These are phyloP conservation scores for Euphrasia confusa DNA, from an alignment of 257 asterid genomes.

Conservation along the genomic window DNA sequence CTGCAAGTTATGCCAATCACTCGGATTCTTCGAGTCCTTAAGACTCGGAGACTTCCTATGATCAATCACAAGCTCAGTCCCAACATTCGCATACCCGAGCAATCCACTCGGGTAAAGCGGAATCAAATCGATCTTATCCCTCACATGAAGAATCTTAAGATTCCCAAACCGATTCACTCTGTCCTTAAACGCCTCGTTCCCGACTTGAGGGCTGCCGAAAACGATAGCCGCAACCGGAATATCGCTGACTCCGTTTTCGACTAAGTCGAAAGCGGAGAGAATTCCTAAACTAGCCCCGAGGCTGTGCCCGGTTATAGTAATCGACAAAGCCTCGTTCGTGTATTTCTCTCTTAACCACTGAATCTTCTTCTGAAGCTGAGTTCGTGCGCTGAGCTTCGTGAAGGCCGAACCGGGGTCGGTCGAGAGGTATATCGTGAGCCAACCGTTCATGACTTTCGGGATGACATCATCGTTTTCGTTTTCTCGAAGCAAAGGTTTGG, in stretches of 20 bases:
- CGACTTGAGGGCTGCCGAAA: constrained; percentile 85
- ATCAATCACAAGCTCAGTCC: constrained; percentile 48
- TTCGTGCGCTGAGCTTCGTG: constrained; percentile 63
- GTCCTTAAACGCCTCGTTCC: constrained; percentile 48
- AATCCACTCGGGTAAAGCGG: constrained; percentile 55
- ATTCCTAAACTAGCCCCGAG: constrained; percentile 61
- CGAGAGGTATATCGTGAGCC: constrained; percentile 62
- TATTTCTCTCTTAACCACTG: constrained; percentile 30
- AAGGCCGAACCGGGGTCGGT: constrained; percentile 57
- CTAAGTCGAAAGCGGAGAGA: constrained; percentile 68
- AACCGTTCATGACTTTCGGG: constrained; percentile 69
- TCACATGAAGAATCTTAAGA: constrained; percentile 58
- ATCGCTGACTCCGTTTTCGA: constrained; percentile 62
- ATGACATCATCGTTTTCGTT: constrained; percentile 27
- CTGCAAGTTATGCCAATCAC: constrained; percentile 92
- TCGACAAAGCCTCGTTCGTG: constrained; percentile 51
- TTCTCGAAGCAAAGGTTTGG: constrained; percentile 28
- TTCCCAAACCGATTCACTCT: constrained; percentile 36
- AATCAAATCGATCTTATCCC: constrained; percentile 62
- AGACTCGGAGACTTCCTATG: constrained; percentile 56
- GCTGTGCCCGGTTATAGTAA: constrained; percentile 70
- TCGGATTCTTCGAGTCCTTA: constrained; percentile 53
- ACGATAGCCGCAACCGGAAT: constrained; percentile 71
- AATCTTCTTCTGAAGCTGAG: constrained; percentile 47
- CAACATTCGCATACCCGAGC: constrained; percentile 46